Conservation (phyloP, 179 eudicot genomes). For the Heliamphora pulchella region DNA sequence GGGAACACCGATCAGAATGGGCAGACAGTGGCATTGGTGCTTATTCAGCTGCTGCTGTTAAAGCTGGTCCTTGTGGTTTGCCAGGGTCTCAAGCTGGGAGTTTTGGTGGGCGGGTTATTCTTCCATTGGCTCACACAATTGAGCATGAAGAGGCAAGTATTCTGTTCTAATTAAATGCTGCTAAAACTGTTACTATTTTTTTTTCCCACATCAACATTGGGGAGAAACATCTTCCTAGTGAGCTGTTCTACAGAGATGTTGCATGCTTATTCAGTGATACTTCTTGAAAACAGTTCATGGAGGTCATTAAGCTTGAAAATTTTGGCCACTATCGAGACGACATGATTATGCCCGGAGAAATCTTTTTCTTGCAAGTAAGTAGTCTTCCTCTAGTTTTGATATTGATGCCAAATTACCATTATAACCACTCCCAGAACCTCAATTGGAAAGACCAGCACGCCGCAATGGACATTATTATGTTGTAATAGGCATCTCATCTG, state of each 20-base stretch:
- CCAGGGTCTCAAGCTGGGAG: slow-evolving; percentile 72
- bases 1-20: slow-evolving; percentile 99
- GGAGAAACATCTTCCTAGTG: no score
- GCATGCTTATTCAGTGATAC: no score
- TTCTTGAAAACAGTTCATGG: no score
- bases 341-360: slow-evolving; percentile 73
- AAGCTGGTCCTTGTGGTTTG: slow-evolving; percentile 75
- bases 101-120: slow-evolving; percentile 79
- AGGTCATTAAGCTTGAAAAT: slow-evolving; percentile 90
- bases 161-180: background rate
- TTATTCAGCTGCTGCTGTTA: slow-evolving; percentile 83
- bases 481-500: background rate
- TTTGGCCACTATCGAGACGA: slow-evolving; percentile 71
- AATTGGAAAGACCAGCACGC: background rate
- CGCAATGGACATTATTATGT: background rate
- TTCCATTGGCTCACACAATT: slow-evolving; percentile 92
- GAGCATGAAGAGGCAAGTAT: slow-evolving; percentile 85
- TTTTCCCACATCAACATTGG: no score
- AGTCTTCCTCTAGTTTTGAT: background rate
- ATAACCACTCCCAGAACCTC: background rate
- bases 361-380: slow-evolving; percentile 88
- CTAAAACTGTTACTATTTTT: background rate
- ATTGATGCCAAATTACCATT: background rate
- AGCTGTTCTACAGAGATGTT: slow-evolving; percentile 33
- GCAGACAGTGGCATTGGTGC: slow-evolving; percentile 87